A percentile compares a stretch with the other conserved stretches of the same genome.
These are phyloP conservation scores for Fusarium sacchari DNA, from an alignment of 2,329 filamentous ascomycete genomes.

Conservation along the genomic window DNA sequence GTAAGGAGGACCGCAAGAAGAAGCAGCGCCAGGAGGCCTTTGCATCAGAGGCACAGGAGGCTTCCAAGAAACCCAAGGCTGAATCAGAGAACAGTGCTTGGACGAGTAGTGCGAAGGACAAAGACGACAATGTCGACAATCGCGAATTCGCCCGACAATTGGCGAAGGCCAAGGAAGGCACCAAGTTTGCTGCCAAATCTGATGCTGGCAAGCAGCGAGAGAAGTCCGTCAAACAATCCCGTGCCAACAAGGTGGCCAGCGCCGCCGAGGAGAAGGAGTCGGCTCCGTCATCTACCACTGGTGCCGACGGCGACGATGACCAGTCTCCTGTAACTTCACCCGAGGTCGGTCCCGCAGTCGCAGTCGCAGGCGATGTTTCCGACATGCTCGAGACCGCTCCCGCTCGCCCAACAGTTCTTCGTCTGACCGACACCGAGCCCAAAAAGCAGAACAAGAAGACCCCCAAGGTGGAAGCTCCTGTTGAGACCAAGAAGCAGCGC, in stretches of 20 bases:
- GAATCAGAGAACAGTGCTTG: conserved; percentile 44
- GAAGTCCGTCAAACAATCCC: conserved; percentile 77
- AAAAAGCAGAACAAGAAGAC: conserved; percentile 71
- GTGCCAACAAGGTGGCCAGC: conserved; percentile 62
- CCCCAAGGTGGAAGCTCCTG: conserved; percentile 70
- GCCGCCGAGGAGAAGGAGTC: conserved; percentile 57
- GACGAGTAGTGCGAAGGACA: conserved; percentile 45
- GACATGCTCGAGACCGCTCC: conserved; percentile 88
- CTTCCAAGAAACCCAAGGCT: conserved; percentile 52
- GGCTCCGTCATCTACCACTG: conserved; percentile 70
- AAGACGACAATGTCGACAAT: conserved; percentile 70
- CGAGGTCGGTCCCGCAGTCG: conserved; percentile 63
- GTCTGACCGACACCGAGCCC: conserved; percentile 75
- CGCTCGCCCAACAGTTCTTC: conserved; percentile 77
- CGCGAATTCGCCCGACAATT: conserved; percentile 82
- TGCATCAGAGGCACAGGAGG: conserved; percentile 50
- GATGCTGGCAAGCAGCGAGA: conserved; percentile 70
- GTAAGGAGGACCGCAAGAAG: conserved; percentile 57
- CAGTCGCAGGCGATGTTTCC: conserved; percentile 75
- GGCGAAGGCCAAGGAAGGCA: conserved; percentile 75
- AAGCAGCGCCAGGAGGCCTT: conserved; percentile 58
- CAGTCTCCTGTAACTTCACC: conserved; percentile 77
- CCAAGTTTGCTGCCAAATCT: conserved; percentile 64
- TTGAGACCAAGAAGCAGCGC: conserved; percentile 93
- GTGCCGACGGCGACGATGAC: conserved; percentile 83